phyloP scores from a whole-genome alignment of 495 filamentous ascomycete genomes.

The Talaromyces ruber region DNA sequence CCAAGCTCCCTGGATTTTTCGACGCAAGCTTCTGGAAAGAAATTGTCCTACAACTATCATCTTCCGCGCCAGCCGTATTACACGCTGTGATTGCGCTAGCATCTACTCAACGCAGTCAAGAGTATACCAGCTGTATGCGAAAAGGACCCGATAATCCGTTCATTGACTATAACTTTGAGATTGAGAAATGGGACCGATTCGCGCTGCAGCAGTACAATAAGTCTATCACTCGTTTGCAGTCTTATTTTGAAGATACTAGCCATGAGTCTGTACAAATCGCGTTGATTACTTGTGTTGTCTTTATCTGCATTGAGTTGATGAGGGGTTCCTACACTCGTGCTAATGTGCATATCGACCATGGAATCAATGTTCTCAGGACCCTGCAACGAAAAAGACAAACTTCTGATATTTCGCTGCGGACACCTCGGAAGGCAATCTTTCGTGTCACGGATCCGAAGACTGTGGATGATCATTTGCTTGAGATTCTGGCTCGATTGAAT shows the following conservation, averaged over 20 bases:
- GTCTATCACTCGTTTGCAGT: slow-evolving; percentile 5
- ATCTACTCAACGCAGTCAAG: slow-evolving; percentile 4
- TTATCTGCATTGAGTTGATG: slow-evolving; percentile 11
- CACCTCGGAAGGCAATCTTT: neutral
- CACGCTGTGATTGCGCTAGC: slow-evolving; percentile 9
- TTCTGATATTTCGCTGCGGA: neutral
- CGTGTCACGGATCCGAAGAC: neutral
- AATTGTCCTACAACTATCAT: slow-evolving; percentile 6
- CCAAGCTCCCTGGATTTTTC: slow-evolving; percentile 56
- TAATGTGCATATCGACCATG: slow-evolving; percentile 37
- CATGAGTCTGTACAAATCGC: slow-evolving; percentile 1
- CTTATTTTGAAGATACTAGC: neutral
- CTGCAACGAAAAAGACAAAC: neutral
- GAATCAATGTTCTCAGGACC: slow-evolving; percentile 9
- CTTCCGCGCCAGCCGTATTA: slow-evolving; percentile 1
- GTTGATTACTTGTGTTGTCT: slow-evolving; percentile 8
- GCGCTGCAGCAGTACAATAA: slow-evolving; percentile 10
- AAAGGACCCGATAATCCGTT: neutral
- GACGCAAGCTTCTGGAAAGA: slow-evolving; percentile 32
- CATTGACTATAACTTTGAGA: slow-evolving; percentile 17
- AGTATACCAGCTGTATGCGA: neutral
- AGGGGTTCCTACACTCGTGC: slow-evolving; percentile 22
- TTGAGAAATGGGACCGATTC: slow-evolving; percentile 11
- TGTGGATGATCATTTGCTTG: neutral
- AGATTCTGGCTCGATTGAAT: slow-evolving; percentile 2